These are phyloP conservation scores for Scortechinia acanthostroma DNA, from an alignment of 2,329 filamentous ascomycete genomes.

Conservation along the genomic window DNA sequence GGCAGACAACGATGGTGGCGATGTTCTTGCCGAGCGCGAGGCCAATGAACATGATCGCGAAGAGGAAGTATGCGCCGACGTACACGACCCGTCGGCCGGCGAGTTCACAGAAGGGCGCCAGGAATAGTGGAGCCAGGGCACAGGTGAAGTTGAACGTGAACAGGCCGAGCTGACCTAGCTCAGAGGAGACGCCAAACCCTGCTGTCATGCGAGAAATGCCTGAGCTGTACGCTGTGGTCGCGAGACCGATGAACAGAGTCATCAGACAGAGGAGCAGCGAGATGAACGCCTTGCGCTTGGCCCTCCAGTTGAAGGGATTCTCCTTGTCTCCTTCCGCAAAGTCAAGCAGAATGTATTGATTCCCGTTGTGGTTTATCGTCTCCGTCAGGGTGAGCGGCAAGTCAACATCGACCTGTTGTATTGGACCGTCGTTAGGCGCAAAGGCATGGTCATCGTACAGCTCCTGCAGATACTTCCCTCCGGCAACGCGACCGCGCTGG, in stretches of 20 bases:
- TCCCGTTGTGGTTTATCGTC: conserved; percentile 27
- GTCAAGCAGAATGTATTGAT: conserved; percentile 33
- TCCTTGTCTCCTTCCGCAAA: conserved; percentile 35
- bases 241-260: conserved; percentile 43
- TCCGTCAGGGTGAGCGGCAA: conserved; percentile 37
- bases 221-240: conserved; percentile 42
- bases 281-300: conserved; percentile 32
- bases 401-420: conserved; percentile 34
- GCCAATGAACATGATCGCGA: conserved; percentile 36
- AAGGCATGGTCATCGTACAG: conserved; percentile 18
- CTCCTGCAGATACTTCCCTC: conserved; percentile 23
- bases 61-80: conserved; percentile 32
- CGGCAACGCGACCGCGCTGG: conserved; percentile 15
- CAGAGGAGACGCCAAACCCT: conserved; percentile 29
- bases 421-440: conserved; percentile 20
- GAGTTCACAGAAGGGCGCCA: conserved; percentile 39
- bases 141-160: conserved; percentile 40
- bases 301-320: conserved; percentile 42
- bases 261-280: conserved; percentile 37
- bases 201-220: conserved; percentile 34
- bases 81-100: conserved; percentile 36
- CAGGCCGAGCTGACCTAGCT: conserved; percentile 36
- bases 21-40: conserved; percentile 37
- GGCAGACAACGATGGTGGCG: conserved; percentile 34
- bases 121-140: conserved; percentile 34